Base-by-base conservation (phyloP, 2,329 filamentous ascomycete species). In the Dactylellina leptospora region DNA sequence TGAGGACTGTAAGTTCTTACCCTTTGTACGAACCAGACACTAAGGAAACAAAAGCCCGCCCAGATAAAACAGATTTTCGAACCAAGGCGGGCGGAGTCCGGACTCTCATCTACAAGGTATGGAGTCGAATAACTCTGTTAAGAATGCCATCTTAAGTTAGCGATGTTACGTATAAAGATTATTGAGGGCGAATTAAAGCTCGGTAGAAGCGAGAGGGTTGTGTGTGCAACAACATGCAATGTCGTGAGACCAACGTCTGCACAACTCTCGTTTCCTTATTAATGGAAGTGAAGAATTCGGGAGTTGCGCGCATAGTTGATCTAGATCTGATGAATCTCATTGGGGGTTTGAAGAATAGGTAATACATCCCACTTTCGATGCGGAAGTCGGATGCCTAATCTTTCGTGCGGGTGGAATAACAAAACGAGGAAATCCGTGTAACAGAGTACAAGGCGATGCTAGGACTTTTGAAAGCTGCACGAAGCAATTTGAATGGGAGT, bases 11-110 rank as follows among this genome's bases (percentile, higher is more conserved):
- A 33, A 38, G 25, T 50, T 22, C 58, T 61, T 60, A 73, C 69
- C 73, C 75, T 28, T 75, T 85, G 92, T 40, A 92, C 90, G 78
- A 92, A 92, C 58, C 90, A 81, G 62, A 90, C 85, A 53, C 87
- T 87, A 22, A 89, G 76, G 54, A 90, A 84, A 79, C 90, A 93
- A 76, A 91, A 91, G 1, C 87, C 84, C 6, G 89, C 90, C 90
- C 90, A 93, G 40, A 92, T 84, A 79, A 92, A 93, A 82, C 92
- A 93, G 40, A 93, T 87, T 75, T 88, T 89, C 28, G 88, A 82
- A 2, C 87, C 86, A 51, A 95, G 83, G 75, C 90, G 85, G 22
- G 88, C 88, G 55, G 89, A 87, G n/a, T 89, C 88, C 0, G 82
- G 80, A 0, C 89, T 87, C 25, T 83, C 81, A 73, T 88, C 86